Percentiles rank a stretch among this genome's conserved stretches.
phyloP scores from a whole-genome alignment of 2,329 filamentous ascomycete genomes.

The Beauveria scarabaeidicola region DNA sequence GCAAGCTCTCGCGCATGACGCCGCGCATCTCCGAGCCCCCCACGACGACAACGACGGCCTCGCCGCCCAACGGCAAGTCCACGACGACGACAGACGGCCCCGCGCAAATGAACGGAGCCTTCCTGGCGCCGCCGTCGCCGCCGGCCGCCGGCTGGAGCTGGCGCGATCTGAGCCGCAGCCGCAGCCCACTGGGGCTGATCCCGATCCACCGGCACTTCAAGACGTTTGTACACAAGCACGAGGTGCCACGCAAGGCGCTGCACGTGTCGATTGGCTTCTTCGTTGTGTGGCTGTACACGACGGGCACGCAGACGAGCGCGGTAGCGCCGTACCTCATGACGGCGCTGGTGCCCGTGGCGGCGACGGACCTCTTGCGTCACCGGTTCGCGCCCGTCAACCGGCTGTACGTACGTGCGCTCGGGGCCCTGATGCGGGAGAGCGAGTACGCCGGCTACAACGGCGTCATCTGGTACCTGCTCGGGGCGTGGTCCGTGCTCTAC shows the following conservation, averaged over 20 bases:
- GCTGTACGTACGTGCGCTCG: slow-evolving; percentile 74
- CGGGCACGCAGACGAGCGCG: slow-evolving; percentile 63
- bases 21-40: slow-evolving; percentile 27
- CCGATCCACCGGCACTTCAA: slow-evolving; percentile 91
- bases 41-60: neutral
- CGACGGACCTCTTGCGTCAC: slow-evolving; percentile 75
- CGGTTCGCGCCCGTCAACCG: slow-evolving; percentile 73
- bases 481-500: slow-evolving; percentile 75
- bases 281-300: slow-evolving; percentile 75
- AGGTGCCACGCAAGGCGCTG: slow-evolving; percentile 86
- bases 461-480: slow-evolving; percentile 92
- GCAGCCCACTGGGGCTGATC: slow-evolving; percentile 86
- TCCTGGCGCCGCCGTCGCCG: slow-evolving; percentile 58
- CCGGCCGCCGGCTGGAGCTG: slow-evolving; percentile 59
- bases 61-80: slow-evolving; percentile 15
- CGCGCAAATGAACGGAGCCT: slow-evolving; percentile 49
- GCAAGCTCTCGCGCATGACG: slow-evolving; percentile 46
- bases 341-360: slow-evolving; percentile 74
- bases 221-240: slow-evolving; percentile 88
- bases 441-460: slow-evolving; percentile 94
- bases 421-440: slow-evolving; percentile 92
- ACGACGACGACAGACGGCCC: slow-evolving; percentile 19
- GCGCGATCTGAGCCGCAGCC: slow-evolving; percentile 83
- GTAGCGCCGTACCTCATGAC: slow-evolving; percentile 81
- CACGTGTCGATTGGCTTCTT: slow-evolving; percentile 97